Conservation (phyloP, 2,329 filamentous ascomycete species). For the Colletotrichum endophyticum region DNA sequence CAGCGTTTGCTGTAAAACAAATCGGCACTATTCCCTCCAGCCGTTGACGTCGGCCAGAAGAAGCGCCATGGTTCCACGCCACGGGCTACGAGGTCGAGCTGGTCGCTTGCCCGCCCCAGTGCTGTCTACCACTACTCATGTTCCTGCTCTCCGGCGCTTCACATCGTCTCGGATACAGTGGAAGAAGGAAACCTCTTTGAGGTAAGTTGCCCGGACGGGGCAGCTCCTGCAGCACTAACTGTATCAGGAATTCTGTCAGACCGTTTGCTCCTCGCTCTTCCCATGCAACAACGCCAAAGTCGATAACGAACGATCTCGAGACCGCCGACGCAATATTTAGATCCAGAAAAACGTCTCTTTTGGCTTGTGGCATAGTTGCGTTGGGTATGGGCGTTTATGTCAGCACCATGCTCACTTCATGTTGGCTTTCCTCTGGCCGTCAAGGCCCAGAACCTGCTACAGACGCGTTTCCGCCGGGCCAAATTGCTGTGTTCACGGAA, state of each 20-base stretch:
- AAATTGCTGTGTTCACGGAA: slow-evolving; percentile 49
- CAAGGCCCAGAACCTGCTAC: slow-evolving; percentile 24
- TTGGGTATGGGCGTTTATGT: slow-evolving; percentile 15
- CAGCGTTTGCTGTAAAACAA: background rate
- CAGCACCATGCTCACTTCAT: slow-evolving; percentile 11
- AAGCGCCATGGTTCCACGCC: background rate
- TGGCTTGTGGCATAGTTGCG: slow-evolving; percentile 16
- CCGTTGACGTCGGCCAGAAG: background rate
- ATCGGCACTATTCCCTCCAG: background rate
- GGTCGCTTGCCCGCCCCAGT: background rate
- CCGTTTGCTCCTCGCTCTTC: background rate
- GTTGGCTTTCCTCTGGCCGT: background rate
- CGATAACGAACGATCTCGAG: background rate
- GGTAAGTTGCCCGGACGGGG: background rate
- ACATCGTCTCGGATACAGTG: background rate
- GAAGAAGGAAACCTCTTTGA: background rate
- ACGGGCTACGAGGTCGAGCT: background rate
- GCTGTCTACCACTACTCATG: background rate
- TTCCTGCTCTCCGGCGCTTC: background rate
- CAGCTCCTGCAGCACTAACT: background rate
- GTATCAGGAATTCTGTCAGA: background rate
- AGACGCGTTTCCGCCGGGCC: slow-evolving; percentile 49
- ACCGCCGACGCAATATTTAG: slow-evolving; percentile 19
- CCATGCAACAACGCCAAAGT: background rate
- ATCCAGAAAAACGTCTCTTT: slow-evolving; percentile 8